A percentile compares a stretch with the other conserved stretches of the same genome.
phyloP scores from a whole-genome alignment of 768 basidiomycete genomes.

The Phanerochaete sordida region DNA sequence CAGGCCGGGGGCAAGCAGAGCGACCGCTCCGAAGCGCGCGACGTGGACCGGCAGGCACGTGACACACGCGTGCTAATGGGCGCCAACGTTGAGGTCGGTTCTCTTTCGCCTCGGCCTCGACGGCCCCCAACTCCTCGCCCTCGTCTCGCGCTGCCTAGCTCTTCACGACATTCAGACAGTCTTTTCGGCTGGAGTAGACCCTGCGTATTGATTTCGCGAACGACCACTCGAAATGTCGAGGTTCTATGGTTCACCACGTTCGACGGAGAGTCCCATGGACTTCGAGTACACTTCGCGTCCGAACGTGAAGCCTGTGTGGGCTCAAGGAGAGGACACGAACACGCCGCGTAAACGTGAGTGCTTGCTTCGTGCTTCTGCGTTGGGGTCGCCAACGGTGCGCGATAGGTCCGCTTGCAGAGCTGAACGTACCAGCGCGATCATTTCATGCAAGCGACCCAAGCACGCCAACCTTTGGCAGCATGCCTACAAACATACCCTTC shows the following conservation, averaged over 20 bases:
- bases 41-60: neutral
- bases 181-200: neutral
- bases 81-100: neutral
- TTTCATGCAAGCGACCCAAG: constrained; percentile 30
- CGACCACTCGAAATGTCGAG: neutral
- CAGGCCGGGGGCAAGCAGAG: neutral
- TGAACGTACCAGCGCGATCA: constrained; percentile 33
- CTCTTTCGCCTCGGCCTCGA: neutral
- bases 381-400: neutral
- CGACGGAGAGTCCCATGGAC: constrained; percentile 86
- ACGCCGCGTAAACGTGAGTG: constrained; percentile 68
- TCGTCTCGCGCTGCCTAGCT: neutral
- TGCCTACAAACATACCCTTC: constrained; percentile 63
- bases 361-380: neutral
- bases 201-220: neutral
- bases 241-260: constrained; percentile 19
- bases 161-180: neutral
- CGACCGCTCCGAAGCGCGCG: neutral
- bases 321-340: constrained; percentile 40
- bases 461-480: constrained; percentile 34
- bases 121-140: neutral
- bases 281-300: constrained; percentile 79
- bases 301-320: constrained; percentile 59
- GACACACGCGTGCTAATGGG: neutral
- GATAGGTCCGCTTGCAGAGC: constrained; percentile 41